Conservation (phyloP, 306 rosid genomes). For the Ormosia emarginata region DNA sequence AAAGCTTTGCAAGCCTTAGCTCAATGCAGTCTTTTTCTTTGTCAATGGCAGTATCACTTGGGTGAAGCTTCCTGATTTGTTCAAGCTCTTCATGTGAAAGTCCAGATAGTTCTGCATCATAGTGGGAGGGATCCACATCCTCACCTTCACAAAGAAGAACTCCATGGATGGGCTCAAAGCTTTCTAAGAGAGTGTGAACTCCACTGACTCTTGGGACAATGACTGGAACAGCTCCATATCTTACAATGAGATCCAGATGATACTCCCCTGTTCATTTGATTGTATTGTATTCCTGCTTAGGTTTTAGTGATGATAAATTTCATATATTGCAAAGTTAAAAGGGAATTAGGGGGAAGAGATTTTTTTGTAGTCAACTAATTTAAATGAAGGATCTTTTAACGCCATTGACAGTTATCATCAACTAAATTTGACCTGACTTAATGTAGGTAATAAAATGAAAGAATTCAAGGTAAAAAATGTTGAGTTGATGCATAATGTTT, state of each 20-base stretch:
- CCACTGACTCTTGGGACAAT: conserved; percentile 71
- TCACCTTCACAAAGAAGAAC: conserved; percentile 82
- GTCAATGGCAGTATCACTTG: conserved; percentile 66
- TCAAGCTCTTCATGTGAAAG: conserved; percentile 55
- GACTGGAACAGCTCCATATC: conserved; percentile 70
- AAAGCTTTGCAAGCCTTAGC: conserved; percentile 60
- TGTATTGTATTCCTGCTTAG: not conserved
- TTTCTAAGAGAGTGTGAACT: conserved; percentile 55
- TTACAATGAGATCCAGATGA: conserved; percentile 78
- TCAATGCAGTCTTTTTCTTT: conserved; percentile 75
- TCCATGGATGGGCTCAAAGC: conserved; percentile 87
- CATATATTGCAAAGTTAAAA: not conserved
- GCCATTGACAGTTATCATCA: not conserved
- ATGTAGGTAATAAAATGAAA: not conserved
- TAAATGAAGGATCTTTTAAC: not conserved
- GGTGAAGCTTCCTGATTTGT: conserved; percentile 53
- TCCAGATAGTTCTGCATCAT: conserved; percentile 38
- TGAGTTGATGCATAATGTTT: too few relatives aligned
- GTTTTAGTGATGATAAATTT: not conserved
- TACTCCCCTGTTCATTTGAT: conserved; percentile 46
- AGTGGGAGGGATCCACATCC: conserved; percentile 77
- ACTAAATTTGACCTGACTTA: not conserved
- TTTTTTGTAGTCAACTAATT: not conserved
- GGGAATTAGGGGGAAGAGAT: not conserved
- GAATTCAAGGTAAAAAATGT: not conserved